Evolutionary conservation across 2,329 filamentous ascomycete genomes (phyloP).

Genomic region (Penicillium corylophilum): DNA sequence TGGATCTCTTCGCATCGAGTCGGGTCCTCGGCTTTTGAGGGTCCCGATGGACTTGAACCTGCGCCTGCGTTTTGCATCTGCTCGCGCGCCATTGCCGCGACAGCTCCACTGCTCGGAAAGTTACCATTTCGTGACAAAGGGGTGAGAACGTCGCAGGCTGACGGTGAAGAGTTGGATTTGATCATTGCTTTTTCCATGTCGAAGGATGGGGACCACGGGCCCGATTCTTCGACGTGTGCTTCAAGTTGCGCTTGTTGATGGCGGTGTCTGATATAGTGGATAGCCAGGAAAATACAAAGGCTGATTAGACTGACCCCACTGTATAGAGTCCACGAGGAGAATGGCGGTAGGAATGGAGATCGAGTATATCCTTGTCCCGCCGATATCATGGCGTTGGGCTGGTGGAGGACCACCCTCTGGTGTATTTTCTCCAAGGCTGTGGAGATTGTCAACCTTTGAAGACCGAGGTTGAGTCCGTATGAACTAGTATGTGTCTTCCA

Average conservation of each 20-base stretch:
- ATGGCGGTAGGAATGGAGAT: neutral
- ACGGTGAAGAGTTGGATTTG: slow-evolving; percentile 3
- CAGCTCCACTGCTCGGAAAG: slow-evolving; percentile 21
- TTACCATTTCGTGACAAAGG: slow-evolving; percentile 17
- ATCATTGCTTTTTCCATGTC: slow-evolving; percentile 15
- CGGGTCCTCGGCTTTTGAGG: slow-evolving; percentile 3
- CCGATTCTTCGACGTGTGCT: neutral
- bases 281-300: neutral
- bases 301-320: neutral
- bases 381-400: slow-evolving; percentile 4
- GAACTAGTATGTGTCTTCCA: neutral
- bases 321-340: neutral
- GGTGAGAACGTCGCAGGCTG: slow-evolving; percentile 20
- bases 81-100: slow-evolving; percentile 19
- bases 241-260: neutral
- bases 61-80: slow-evolving; percentile 5
- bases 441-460: neutral
- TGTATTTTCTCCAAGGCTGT: neutral
- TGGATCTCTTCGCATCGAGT: slow-evolving; percentile 10
- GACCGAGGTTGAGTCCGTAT: too few relatives aligned
- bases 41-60: neutral
- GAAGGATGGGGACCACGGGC: slow-evolving; percentile 2
- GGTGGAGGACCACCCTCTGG: neutral
- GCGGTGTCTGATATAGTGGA: slow-evolving; percentile 1
- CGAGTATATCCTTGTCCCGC: neutral